These are phyloP conservation scores for Sophora flavescens DNA, from an alignment of 306 rosid species.

Conservation along the genomic window DNA sequence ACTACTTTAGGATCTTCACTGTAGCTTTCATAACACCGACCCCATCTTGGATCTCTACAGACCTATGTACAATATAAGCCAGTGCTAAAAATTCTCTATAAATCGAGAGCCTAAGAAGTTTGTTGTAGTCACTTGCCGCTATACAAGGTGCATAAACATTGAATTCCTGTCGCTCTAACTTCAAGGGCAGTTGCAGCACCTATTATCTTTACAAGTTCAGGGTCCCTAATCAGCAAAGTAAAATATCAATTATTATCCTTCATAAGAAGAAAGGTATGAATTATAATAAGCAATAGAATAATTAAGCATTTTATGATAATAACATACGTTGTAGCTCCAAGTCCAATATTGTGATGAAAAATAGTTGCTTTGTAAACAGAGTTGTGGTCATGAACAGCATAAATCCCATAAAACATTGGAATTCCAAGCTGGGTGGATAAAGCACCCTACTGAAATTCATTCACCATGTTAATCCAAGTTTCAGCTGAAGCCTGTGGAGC, in stretches of 20 bases:
- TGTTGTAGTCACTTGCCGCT: conserved; percentile 48
- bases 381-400: conserved; percentile 61
- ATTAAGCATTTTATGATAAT: neutral
- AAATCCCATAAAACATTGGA: conserved; percentile 64
- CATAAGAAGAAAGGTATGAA: neutral
- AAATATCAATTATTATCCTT: neutral
- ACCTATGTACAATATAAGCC: conserved; percentile 46
- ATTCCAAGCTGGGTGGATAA: conserved; percentile 58
- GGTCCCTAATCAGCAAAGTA: conserved; percentile 50
- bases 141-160: conserved; percentile 57
- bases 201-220: conserved; percentile 58
- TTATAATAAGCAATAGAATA: conserved; percentile 19
- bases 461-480: conserved; percentile 59
- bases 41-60: conserved; percentile 70
- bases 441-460: conserved; percentile 60
- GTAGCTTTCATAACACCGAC: conserved; percentile 65
- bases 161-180: conserved; percentile 66
- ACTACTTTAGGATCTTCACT: conserved; percentile 58
- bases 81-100: neutral
- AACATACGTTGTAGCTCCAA: conserved; percentile 69
- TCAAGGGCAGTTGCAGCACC: conserved; percentile 67
- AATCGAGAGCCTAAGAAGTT: neutral
- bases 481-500: conserved; percentile 58
- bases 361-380: conserved; percentile 58
- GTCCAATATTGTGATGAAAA: conserved; percentile 63